These are phyloP conservation scores for Daldinia loculata DNA, from an alignment of 495 filamentous ascomycete species.

Conservation along the genomic window DNA sequence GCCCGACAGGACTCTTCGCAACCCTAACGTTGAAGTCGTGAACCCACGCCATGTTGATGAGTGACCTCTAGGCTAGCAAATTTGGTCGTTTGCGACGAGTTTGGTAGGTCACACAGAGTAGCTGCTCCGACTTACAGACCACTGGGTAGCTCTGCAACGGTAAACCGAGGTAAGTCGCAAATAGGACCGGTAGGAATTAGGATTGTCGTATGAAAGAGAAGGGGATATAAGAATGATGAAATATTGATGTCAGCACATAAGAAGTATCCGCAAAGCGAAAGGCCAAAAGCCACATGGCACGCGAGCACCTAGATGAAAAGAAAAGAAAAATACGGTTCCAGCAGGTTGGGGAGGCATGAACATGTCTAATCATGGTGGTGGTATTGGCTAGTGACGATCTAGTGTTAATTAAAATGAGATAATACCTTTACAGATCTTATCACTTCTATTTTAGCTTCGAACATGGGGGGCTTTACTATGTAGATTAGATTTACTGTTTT, in stretches of 20 bases:
- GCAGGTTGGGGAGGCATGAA: constrained; percentile 12
- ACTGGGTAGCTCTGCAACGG: not conserved
- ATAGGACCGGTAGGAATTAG: not conserved
- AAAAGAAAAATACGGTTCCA: constrained; percentile 3
- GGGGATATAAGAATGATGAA: not conserved
- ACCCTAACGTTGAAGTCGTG: constrained; percentile 63
- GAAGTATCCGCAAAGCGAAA: constrained; percentile 2
- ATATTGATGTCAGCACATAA: not conserved
- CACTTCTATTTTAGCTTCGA: constrained; percentile 14
- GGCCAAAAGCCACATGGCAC: constrained; percentile 11
- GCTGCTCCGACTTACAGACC: not conserved
- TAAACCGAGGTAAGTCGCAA: not conserved
- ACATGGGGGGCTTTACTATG: constrained; percentile 4
- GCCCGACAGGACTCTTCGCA: constrained; percentile 68
- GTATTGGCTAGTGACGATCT: constrained; percentile 20
- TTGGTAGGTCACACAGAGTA: not conserved
- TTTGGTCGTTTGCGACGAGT: not conserved
- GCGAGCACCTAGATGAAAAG: constrained; percentile 3
- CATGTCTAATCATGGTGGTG: constrained; percentile 20
- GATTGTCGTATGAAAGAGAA: not conserved
- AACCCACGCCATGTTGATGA: constrained; percentile 56
- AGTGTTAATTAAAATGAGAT: constrained; percentile 33
- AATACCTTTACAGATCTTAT: constrained; percentile 34
- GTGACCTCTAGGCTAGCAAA: not conserved
- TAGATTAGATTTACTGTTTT: not conserved